Conservation (phyloP, 2,329 filamentous ascomycete species). For the Paracamarosporium sp. region DNA sequence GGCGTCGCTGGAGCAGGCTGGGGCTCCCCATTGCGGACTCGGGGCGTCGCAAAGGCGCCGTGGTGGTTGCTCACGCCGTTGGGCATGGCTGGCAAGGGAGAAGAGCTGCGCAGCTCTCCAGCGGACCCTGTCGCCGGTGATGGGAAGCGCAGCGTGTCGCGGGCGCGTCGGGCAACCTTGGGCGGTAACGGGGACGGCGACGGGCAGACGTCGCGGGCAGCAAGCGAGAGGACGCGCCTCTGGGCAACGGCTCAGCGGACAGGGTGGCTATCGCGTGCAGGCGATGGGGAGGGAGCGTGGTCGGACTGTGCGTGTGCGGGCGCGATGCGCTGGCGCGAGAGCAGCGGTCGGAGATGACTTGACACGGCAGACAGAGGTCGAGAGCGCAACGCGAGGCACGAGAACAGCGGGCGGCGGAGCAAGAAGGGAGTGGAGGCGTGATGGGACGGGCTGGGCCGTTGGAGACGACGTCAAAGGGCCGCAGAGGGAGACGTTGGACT, state of each 20-base stretch:
- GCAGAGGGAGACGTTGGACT: slow-evolving; percentile 23
- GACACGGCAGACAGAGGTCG: slow-evolving; percentile 16
- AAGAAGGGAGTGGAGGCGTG: slow-evolving; percentile 12
- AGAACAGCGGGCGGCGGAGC: slow-evolving; percentile 16
- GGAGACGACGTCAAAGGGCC: slow-evolving; percentile 28
- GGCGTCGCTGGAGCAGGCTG: slow-evolving; percentile 54
- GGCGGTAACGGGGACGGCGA: slow-evolving; percentile 33
- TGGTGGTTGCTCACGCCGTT: slow-evolving; percentile 43
- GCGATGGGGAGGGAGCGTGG: slow-evolving; percentile 1
- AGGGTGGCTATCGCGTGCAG: slow-evolving; percentile 3
- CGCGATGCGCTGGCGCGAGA: slow-evolving; percentile 18
- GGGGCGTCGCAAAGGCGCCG: slow-evolving; percentile 45
- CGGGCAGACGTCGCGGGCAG: slow-evolving; percentile 17
- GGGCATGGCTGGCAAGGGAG: slow-evolving; percentile 45
- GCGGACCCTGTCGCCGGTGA: slow-evolving; percentile 20
- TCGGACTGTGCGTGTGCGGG: not conserved
- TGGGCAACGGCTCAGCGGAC: not conserved
- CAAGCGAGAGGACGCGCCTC: not conserved
- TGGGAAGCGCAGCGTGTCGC: slow-evolving; percentile 25
- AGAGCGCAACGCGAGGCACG: slow-evolving; percentile 25
- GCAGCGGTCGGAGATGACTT: slow-evolving; percentile 20
- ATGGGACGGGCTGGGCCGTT: slow-evolving; percentile 23
- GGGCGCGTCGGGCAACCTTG: slow-evolving; percentile 24
- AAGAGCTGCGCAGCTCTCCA: slow-evolving; percentile 36
- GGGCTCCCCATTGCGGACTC: slow-evolving; percentile 52